Base-by-base conservation (phyloP, 2,329 filamentous ascomycete genomes). In the Fusarium bactridioides region DNA sequence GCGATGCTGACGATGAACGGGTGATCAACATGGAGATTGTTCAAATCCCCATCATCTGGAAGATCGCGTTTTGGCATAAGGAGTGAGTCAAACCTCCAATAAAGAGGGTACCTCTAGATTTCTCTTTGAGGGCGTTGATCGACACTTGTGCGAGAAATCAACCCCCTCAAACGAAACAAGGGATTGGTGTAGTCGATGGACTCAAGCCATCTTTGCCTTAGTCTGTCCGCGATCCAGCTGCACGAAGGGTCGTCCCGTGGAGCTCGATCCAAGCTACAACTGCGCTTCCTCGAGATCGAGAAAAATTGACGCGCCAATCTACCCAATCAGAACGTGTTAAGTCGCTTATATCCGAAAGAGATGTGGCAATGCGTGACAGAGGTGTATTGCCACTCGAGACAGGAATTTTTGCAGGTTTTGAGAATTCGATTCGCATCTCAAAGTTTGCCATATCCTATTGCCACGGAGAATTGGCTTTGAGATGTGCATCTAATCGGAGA, bases 181-280 rank as follows among this genome's bases (percentile, higher is more conserved):
- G 27, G 45, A 61, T 67, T 60, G 48, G 48, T 33, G 21, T 50
- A 11, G 38, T 58, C n/a, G 55, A 61, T 33, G 44, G 48, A 50
- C 45, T 51, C 59, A 59, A 61, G 51, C 70, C 40, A 5, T 48
- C 59, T 71, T 73, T 29, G 62, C 48, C 23, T 27, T 64, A 44
- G 57, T 23, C 59, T 48, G 37, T 40, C 38, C 61, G 53, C 31
- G 40, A 58, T 44, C 59, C 25, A 70, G 67, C 67, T 77, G 74
- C 75, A 76, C 31, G 50, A 76, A 76, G 76, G 74, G 76, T 76
- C 72, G 64, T 72, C 59, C 72, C 67, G 61, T 45, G 54, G 53
- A 66, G 68, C 69, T 72, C 76, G 79, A 81, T 81, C 67, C 59
- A 62, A 66, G 65, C 78, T 79, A 80, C 64, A 31, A 48, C 67